A percentile compares a stretch with the other conserved stretches of the same genome.
These are phyloP conservation scores for Leccinum ochraceum DNA, from an alignment of 768 basidiomycete species.

Conservation along the genomic window DNA sequence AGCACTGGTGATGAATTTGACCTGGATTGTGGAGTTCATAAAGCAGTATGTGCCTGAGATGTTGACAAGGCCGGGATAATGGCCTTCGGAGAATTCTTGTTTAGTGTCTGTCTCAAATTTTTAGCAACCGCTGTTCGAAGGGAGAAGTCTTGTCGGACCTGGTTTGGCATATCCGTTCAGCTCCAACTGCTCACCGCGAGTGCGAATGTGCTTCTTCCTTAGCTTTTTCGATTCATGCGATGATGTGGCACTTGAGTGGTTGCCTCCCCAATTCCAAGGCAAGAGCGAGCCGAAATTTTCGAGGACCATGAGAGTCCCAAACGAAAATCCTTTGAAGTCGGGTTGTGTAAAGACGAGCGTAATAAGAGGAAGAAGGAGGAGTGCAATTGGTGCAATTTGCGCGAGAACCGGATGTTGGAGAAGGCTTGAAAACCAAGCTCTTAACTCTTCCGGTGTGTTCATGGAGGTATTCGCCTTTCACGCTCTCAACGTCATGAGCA, in stretches of 20 bases:
- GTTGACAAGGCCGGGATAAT: conserved; percentile 92
- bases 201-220: conserved; percentile 50
- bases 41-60: conserved; percentile 97
- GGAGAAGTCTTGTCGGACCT: conserved; percentile 25
- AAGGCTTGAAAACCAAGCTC: conserved; percentile 41
- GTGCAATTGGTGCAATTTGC: conserved; percentile 53
- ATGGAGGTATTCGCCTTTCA: conserved; percentile 39
- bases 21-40: conserved; percentile 96
- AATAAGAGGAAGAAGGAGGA: conserved; percentile 46
- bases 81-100: conserved; percentile 37
- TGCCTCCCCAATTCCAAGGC: conserved; percentile 64
- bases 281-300: conserved; percentile 54
- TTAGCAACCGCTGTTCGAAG: not conserved
- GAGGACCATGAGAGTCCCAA: conserved; percentile 50
- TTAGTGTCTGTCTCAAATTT: conserved; percentile 21
- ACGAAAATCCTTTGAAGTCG: conserved; percentile 32
- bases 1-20: conserved; percentile 26
- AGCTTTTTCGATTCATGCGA: conserved; percentile 43
- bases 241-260: conserved; percentile 22
- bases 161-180: conserved; percentile 37
- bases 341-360: conserved; percentile 34
- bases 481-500: conserved; percentile 32
- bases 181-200: conserved; percentile 58
- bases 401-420: conserved; percentile 43
- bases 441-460: conserved; percentile 44